phyloP scores from a whole-genome alignment of 1,284 basidiomycete species.

The Gymnopus androsaceus region DNA sequence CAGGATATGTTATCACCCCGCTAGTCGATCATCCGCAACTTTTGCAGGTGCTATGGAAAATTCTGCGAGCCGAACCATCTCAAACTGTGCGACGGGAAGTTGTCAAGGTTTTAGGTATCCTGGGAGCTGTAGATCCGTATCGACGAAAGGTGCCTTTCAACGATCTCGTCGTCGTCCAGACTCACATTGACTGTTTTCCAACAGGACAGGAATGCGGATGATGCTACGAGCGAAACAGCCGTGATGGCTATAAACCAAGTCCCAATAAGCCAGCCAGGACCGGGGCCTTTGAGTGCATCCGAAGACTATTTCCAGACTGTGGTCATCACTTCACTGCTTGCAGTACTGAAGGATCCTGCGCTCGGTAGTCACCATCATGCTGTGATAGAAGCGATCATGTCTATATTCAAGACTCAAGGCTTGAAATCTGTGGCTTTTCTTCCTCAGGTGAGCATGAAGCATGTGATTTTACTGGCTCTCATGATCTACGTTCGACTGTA shows the following conservation, averaged over 20 bases:
- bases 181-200: constrained; percentile 16
- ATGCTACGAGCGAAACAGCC: constrained; percentile 70
- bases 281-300: constrained; percentile 52
- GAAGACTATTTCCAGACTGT: constrained; percentile 99
- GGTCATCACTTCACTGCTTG: constrained; percentile 88
- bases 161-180: neutral
- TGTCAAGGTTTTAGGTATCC: constrained; percentile 91
- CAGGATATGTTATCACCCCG: constrained; percentile 92
- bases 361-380: constrained; percentile 86
- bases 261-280: constrained; percentile 47
- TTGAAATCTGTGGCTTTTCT: constrained; percentile 95
- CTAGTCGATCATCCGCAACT: constrained; percentile 91
- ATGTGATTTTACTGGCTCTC: neutral
- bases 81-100: constrained; percentile 85
- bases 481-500: constrained; percentile 36
- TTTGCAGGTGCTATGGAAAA: constrained; percentile 84
- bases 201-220: constrained; percentile 77
- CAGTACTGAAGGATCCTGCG: constrained; percentile 88
- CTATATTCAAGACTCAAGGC: constrained; percentile 98
- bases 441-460: constrained; percentile 68
- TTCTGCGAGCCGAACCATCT: constrained; percentile 83
- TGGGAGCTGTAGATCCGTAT: constrained; percentile 98
- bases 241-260: constrained; percentile 63
- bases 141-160: constrained; percentile 73
- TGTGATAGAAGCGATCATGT: constrained; percentile 98